Conservation (phyloP, 164 flowering plant genomes). For the Chimonanthus salicifolius region DNA sequence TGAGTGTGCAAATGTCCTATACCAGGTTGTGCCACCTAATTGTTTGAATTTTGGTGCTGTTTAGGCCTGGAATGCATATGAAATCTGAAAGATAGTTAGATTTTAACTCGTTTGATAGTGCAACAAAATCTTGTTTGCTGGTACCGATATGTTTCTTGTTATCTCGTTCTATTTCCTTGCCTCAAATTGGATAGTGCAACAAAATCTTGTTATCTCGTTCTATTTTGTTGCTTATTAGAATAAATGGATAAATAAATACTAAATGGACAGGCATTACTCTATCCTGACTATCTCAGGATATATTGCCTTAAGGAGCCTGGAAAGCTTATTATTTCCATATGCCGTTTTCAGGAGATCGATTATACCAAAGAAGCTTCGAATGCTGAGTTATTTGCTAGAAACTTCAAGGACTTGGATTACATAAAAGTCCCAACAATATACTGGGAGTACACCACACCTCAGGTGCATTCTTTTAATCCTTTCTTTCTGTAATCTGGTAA, state of each 20-base stretch:
- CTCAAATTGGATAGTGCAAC: too few relatives aligned
- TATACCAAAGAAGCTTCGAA: slow-evolving; percentile 96
- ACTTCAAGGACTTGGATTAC: slow-evolving; percentile 79
- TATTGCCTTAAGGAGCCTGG: background rate
- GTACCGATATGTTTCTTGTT: too few relatives aligned
- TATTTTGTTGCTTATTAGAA: background rate
- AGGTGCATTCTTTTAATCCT: slow-evolving; percentile 39
- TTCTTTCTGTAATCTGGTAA: background rate
- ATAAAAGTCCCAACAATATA: slow-evolving; percentile 79
- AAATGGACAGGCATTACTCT: background rate
- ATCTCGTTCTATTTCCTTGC: too few relatives aligned
- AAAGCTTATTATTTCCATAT: slow-evolving; percentile 5
- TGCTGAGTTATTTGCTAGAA: slow-evolving; percentile 80
- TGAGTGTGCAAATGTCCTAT: slow-evolving; percentile 91
- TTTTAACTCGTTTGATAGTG: too few relatives aligned
- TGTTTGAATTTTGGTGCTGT: too few relatives aligned
- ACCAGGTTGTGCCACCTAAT: slow-evolving; percentile 48
- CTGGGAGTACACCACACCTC: slow-evolving; percentile 95
- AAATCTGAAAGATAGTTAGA: too few relatives aligned
- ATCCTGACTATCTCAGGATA: background rate
- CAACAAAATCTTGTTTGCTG: too few relatives aligned
- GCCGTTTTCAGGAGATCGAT: slow-evolving; percentile 78
- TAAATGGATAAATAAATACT: background rate
- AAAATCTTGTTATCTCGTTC: too few relatives aligned
- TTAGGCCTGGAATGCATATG: too few relatives aligned